Evolutionary conservation across 2,329 filamentous ascomycete species (phyloP).

Genomic region (Aspergillus versicolor): DNA sequence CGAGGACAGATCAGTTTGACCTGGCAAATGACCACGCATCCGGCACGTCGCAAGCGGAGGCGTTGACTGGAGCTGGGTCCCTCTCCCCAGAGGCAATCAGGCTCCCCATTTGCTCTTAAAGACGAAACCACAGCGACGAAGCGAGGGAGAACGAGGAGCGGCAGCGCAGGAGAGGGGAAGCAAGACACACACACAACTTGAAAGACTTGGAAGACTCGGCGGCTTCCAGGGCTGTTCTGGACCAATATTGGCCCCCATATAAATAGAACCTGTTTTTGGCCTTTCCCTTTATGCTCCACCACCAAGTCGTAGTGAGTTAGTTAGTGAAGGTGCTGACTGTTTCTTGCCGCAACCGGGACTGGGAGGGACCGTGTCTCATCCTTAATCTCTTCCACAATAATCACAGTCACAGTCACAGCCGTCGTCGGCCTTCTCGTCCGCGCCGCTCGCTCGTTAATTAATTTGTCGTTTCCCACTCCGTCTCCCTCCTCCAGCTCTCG

Average conservation of each 20-base stretch:
- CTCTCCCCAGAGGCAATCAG: not conserved
- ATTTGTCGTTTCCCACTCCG: not conserved
- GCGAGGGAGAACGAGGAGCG: not conserved
- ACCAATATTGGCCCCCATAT: constrained; percentile 4
- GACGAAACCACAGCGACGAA: not conserved
- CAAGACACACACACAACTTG: not conserved
- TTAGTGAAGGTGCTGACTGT: not conserved
- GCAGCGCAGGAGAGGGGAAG: not conserved
- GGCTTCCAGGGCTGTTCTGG: not conserved
- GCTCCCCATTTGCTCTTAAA: not conserved
- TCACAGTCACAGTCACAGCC: not conserved
- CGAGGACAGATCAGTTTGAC: constrained; percentile 10
- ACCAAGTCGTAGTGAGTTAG: too few relatives aligned
- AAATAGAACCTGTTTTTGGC: not conserved
- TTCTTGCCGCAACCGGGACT: not conserved
- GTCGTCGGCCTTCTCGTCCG: not conserved
- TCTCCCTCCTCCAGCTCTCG: not conserved
- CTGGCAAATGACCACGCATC: constrained; percentile 12
- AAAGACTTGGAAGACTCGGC: not conserved
- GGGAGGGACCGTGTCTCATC: not conserved
- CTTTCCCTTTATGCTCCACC: not conserved
- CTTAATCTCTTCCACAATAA: not conserved
- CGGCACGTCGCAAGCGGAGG: constrained; percentile 15
- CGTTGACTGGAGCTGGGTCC: not conserved
- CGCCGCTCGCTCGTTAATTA: constrained; percentile 10